Evolutionary conservation across 768 basidiomycete species (phyloP), one percentile per base, ranked within the genome.

Genomic region (Coprinopsis cinerea): DNA sequence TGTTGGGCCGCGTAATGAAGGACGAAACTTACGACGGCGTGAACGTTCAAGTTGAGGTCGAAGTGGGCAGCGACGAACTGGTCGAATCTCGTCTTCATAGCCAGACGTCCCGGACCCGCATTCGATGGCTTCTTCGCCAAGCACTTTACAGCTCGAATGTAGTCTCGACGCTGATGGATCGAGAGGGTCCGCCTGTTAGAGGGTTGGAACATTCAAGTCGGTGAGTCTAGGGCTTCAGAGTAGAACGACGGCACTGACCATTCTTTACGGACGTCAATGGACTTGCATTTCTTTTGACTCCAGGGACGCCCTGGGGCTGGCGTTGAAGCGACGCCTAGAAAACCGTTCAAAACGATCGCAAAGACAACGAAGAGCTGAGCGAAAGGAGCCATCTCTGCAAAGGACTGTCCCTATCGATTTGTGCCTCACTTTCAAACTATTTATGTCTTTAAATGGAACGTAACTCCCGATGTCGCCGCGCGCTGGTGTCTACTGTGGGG

Each of bases 51-150:
- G 3, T 59, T 62, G 30, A 60, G 61, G 3, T 52, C 47, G 34
- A 61, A 59, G 40, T 64, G 62, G 3, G 53, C 52, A 2, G 47
- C 58, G 11, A 55, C 49, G 28, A 61, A 58, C 44, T 66, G 61
- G 44, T 66, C 64, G 37, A 53, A 62, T 13, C 61, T 59, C n/a
- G 59, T 42, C 27, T 32, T 43, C 7, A 49, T 28, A 13, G 18
- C 39, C 2, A 40, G 24, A n/a, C 34, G 35, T 14, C 22, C 25
- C 13, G 27, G 15, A 18, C n/a, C n/a, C n/a, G 37, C 9, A 13
- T 9, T 42, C 6, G 48, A 15, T 20, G 40, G 39, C 6, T 27
- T 25, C 6, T 14, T 27, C 20, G 41, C 39, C 9, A 64, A 32
- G 25, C 61, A 62, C 25, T 57, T 47, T 13, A 63, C 59, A 3